Percentiles rank a stretch among this genome's conserved stretches.
These are phyloP conservation scores for Raphanus raphanistrum DNA, from an alignment of 345 rosid genomes.

Conservation along the genomic window DNA sequence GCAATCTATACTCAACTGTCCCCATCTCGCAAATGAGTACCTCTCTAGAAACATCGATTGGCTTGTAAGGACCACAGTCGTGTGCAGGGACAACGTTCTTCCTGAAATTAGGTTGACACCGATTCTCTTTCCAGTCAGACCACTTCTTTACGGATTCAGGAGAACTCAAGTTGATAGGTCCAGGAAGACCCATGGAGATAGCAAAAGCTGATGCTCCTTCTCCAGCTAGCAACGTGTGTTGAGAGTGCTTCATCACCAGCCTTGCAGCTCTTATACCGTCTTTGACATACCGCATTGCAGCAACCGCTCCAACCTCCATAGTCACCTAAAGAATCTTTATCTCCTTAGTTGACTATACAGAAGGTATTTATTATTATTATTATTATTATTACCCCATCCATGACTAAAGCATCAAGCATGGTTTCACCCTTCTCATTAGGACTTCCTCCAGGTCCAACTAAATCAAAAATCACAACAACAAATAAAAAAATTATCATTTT, in stretches of 20 bases:
- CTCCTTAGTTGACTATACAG: neutral
- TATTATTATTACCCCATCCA: constrained; percentile 70
- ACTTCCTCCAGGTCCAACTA: constrained; percentile 99
- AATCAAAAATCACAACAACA: constrained; percentile 16
- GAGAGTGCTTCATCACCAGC: constrained; percentile 76
- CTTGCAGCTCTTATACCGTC: constrained; percentile 91
- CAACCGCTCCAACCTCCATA: constrained; percentile 99
- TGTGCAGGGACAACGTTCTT: constrained; percentile 63
- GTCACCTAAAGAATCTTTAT: constrained; percentile 57
- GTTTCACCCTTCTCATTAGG: constrained; percentile 96
- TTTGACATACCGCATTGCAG: constrained; percentile 90
- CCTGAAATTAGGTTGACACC: constrained; percentile 84
- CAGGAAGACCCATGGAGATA: constrained; percentile 89
- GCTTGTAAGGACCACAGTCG: constrained; percentile 81
- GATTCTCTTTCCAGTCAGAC: constrained; percentile 68
- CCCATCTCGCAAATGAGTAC: constrained; percentile 40
- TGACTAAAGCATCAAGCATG: constrained; percentile 86
- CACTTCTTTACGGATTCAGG: constrained; percentile 73
- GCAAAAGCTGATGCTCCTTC: constrained; percentile 85
- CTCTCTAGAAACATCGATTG: constrained; percentile 24
- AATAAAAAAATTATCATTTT: neutral
- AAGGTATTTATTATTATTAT: neutral
- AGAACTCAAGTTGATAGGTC: constrained; percentile 85
- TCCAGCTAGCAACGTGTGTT: constrained; percentile 84
- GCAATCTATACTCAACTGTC: constrained; percentile 39